Evolutionary conservation across 1,284 basidiomycete genomes (phyloP).

Genomic region (Tylopilus sp.): DNA sequence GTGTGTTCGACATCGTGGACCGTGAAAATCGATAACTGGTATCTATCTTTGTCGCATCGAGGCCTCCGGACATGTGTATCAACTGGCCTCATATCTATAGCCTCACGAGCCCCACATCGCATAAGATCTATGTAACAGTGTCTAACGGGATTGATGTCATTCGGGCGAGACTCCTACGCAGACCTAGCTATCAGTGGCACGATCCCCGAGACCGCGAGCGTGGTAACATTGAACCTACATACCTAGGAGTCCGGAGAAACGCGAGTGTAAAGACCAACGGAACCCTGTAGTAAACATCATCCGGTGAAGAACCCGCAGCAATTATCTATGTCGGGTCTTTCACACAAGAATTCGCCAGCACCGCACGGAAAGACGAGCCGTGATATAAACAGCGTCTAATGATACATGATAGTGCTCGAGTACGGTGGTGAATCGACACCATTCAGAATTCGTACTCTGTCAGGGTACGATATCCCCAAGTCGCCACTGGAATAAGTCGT

Average conservation of each 20-base stretch:
- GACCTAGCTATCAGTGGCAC: too few species aligned
- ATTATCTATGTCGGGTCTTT: neutral
- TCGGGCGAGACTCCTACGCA: neutral
- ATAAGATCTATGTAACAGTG: conserved; percentile 4
- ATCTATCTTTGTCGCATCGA: conserved; percentile 3
- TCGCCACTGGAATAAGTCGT: neutral
- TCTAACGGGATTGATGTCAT: neutral
- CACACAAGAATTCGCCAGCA: neutral
- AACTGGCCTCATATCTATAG: conserved; percentile 8
- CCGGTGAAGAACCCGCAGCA: neutral
- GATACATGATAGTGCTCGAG: neutral
- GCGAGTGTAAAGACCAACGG: neutral
- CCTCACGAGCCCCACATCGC: neutral
- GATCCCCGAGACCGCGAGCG: neutral
- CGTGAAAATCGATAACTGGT: conserved; percentile 12
- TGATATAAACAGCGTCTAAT: neutral
- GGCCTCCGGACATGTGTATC: neutral
- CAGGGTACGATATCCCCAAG: neutral
- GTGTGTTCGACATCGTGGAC: conserved; percentile 9
- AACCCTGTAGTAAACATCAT: neutral
- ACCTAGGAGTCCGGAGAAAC: too few species aligned
- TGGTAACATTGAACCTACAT: neutral
- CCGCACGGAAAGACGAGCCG: neutral
- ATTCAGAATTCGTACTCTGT: neutral
- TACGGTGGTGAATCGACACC: neutral